phyloP scores from a whole-genome alignment of 2,329 filamentous ascomycete species.

The Claviceps sp. region DNA sequence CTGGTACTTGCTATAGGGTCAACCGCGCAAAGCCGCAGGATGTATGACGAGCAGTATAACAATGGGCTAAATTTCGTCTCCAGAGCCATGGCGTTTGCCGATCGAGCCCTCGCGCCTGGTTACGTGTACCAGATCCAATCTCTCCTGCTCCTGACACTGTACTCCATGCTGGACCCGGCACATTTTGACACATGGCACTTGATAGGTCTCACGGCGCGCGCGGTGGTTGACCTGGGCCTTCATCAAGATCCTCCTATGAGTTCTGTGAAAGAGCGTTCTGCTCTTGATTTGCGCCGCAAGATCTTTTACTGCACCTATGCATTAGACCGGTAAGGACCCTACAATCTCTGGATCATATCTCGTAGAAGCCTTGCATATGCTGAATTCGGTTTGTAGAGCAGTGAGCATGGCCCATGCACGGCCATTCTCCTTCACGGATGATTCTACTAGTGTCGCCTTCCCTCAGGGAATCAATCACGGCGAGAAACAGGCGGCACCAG shows the following conservation, averaged over 20 bases:
- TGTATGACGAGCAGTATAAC: conserved; percentile 49
- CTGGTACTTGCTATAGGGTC: conserved; percentile 81
- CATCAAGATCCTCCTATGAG: conserved; percentile 79
- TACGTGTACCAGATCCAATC: conserved; percentile 79
- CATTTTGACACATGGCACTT: conserved; percentile 93
- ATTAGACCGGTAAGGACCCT: conserved; percentile 56
- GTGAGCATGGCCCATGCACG: conserved; percentile 81
- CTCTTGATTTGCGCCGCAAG: conserved; percentile 64
- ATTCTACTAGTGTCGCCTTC: conserved; percentile 69
- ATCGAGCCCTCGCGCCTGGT: conserved; percentile 73
- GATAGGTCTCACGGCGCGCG: conserved; percentile 78
- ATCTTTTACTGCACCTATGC: conserved; percentile 88
- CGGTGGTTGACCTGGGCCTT: conserved; percentile 77
- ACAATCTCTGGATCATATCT: not conserved
- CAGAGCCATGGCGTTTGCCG: conserved; percentile 61
- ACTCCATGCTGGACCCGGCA: conserved; percentile 76
- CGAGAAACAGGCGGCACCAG: conserved; percentile 27
- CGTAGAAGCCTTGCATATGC: not conserved
- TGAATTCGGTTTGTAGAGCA: conserved; percentile 37
- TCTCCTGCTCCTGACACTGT: conserved; percentile 72
- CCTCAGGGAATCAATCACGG: conserved; percentile 40
- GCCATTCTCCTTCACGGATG: conserved; percentile 88
- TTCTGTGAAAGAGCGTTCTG: conserved; percentile 50
- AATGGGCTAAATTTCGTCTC: conserved; percentile 43
- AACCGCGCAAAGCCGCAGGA: conserved; percentile 56